Evolutionary conservation across 2,329 filamentous ascomycete genomes (phyloP), one percentile per base, ranked within the genome.

Genomic region (Chrysosporium keratinophilum): DNA sequence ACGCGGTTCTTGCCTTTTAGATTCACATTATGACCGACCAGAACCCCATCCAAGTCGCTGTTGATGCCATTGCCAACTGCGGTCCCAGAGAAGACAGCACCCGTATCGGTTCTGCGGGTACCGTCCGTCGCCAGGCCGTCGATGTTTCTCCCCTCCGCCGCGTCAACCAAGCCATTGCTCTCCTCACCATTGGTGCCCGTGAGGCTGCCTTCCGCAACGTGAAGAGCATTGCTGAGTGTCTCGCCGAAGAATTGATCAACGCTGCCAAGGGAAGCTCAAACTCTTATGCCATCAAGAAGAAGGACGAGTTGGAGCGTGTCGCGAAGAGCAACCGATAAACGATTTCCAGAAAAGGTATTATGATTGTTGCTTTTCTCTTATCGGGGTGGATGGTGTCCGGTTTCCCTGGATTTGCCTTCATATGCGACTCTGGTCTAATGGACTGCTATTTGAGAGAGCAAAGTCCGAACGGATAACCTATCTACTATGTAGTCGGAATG

Each of bases 271-370:
- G 93, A 73, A 94, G 87, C 85, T 94, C 87, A 80, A 98, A 98
- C 89, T 96, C 90, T 67, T 98, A 97, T 77, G 93, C 94, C 71
- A 98, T 98, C 85, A 98, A 98, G 89, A 98, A 98, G 89, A 98
- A 98, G 91, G 93, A 98, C 78, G 94, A 98, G 87, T 79, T 98
- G 80, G 93, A 98, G 87, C 93, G 93, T 93, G 93, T 98, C 70
- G 93, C 93, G 79, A 98, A 98, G 88, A 88, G 83, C 84, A 98
- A 98, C 86, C 88, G 93, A 86, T 98, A 97, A 90, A 90, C 61
- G 61, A 64, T 56, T 62, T 64, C 28, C 40, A 15, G 61, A 67
- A 59, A 54, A 53, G 47, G 49, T 48, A 67, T 67, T 65, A 65
- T 63, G 64, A 64, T 65, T 68, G 62, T 55, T 56, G 34, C 55